These are phyloP conservation scores for Kappamyces sp. DNA, from an alignment of 192 early-diverging fungal genomes.

Conservation along the genomic window DNA sequence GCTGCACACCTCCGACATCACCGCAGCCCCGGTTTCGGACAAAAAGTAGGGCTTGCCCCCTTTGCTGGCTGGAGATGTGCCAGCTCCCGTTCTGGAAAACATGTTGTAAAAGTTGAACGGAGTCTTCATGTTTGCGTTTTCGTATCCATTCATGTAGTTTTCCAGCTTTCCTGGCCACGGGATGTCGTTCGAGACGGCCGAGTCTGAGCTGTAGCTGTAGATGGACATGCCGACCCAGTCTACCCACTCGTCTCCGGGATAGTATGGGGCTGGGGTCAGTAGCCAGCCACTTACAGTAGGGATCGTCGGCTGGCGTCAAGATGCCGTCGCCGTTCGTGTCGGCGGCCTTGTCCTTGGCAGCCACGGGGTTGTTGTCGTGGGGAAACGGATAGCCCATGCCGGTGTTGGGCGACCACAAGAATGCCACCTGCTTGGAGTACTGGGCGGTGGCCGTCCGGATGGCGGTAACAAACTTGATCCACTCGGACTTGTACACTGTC, in stretches of 20 bases:
- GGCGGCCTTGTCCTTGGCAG: too few species aligned
- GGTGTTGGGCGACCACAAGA: slow-evolving; percentile 16
- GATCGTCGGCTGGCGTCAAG: slow-evolving; percentile 32
- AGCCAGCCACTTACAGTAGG: too few species aligned
- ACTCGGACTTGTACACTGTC: slow-evolving; percentile 8
- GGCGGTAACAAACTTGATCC: slow-evolving; percentile 11
- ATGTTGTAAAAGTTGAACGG: slow-evolving; percentile 31
- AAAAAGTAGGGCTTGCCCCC: slow-evolving; percentile 42
- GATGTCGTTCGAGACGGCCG: slow-evolving; percentile 24
- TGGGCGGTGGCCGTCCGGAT: slow-evolving; percentile 25
- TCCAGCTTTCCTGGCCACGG: slow-evolving; percentile 22
- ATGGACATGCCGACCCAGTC: slow-evolving; percentile 45
- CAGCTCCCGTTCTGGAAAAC: slow-evolving; percentile 30
- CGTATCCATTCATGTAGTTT: slow-evolving; percentile 2
- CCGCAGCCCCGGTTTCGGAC: slow-evolving; percentile 24
- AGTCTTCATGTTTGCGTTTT: too few species aligned
- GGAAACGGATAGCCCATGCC: slow-evolving; percentile 5
- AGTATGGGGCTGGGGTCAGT: slow-evolving; percentile 28
- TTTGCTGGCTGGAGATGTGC: slow-evolving; percentile 1
- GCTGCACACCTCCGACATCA: too few species aligned
- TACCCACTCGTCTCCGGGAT: slow-evolving; percentile 45
- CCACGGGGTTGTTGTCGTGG: not conserved
- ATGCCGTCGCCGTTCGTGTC: slow-evolving; percentile 20
- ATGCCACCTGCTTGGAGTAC: slow-evolving; percentile 1
- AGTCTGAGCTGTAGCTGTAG: slow-evolving; percentile 34